Base-by-base conservation (phyloP, 31 red algal genomes). In the Asparagopsis taxiformis region DNA sequence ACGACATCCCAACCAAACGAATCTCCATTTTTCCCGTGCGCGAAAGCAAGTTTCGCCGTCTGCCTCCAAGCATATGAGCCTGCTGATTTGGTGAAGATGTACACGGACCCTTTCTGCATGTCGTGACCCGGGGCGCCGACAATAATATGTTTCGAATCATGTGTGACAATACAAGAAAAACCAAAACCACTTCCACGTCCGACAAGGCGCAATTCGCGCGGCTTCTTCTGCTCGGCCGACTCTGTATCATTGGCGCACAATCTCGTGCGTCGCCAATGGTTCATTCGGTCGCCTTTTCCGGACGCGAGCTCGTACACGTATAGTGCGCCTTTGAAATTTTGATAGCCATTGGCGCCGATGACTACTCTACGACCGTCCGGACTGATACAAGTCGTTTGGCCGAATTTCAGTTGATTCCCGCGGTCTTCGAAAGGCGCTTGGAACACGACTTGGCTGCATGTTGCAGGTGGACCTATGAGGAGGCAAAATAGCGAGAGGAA, bases 121-220 rank as follows among this genome's bases (percentile, higher is more conserved):
- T 79, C 66, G 72, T 89, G 72, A 50, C 84, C 84, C 5, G 84
- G 84, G 1, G 84, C 84, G 5, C 84, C 74, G 29, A 89, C 35
- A 1, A 79, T 44, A n/a, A 89, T 5, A 46, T n/a, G 29, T 54
- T 87, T 65, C 1, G 35, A 51, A 39, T 44, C 36, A 4, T 31
- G 23, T 15, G 44, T 34, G 25, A 79, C 24, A 0, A 74, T 51
- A 74, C 73, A 89, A 13, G 84, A 70, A 60, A 89, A 89, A 11
- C 84, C 84, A 58, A 89, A 74, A 35, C 73, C 84, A 50, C 72
- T 78, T 58, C 84, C 84, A 21, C 84, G 13, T 44, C 51, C 38
- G 1, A 65, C 53, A 21, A 65, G 55, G 39, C 74, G 34, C 36
- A 89, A 37, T 37, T 79, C 66, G 17, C 38, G 59, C 23, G 73